These are phyloP conservation scores for Zymoseptoria passerinii DNA, from an alignment of 2,329 filamentous ascomycete species.

Conservation along the genomic window DNA sequence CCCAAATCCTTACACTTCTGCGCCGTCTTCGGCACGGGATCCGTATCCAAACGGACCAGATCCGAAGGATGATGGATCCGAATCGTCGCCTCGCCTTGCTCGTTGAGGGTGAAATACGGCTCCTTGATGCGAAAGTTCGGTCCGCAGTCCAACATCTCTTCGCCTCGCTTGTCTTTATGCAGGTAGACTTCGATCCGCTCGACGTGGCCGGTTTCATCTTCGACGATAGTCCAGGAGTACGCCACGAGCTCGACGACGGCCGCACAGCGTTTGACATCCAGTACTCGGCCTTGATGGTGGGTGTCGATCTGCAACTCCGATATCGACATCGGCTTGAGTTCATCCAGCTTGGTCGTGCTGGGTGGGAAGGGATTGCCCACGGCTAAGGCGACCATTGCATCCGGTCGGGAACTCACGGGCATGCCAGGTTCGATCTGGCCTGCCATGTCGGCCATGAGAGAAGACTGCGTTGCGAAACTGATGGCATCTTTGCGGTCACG, in stretches of 20 bases:
- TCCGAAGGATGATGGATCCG: constrained; percentile 26
- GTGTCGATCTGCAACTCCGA: constrained; percentile 14
- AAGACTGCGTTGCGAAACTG: constrained; percentile 4
- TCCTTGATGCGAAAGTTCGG: constrained; percentile 23
- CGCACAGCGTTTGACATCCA: constrained; percentile 16
- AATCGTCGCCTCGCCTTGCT: constrained; percentile 22
- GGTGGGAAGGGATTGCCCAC: constrained; percentile 5
- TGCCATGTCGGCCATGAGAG: constrained; percentile 11
- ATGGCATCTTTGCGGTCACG: constrained; percentile 5
- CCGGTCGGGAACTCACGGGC: constrained; percentile 1
- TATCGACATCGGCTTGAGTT: constrained; percentile 2
- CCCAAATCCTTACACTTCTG: constrained; percentile 23
- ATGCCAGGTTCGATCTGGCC: constrained; percentile 3
- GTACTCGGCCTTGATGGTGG: constrained; percentile 15
- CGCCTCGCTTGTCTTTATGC: constrained; percentile 26
- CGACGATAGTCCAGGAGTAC: constrained; percentile 26
- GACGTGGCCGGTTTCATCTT: constrained; percentile 20
- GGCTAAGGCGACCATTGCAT: constrained; percentile 5
- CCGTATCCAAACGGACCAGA: constrained; percentile 6
- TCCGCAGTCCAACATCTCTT: constrained; percentile 28
- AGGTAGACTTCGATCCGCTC: constrained; percentile 23
- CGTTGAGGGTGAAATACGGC: constrained; percentile 25
- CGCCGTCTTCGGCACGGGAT: constrained; percentile 5
- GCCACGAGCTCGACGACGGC: constrained; percentile 14
- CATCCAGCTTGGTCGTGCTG: neutral